Evolutionary conservation across 306 rosid species (phyloP), one percentile per base, ranked within the genome.

Genomic region (Begonia masoniana): DNA sequence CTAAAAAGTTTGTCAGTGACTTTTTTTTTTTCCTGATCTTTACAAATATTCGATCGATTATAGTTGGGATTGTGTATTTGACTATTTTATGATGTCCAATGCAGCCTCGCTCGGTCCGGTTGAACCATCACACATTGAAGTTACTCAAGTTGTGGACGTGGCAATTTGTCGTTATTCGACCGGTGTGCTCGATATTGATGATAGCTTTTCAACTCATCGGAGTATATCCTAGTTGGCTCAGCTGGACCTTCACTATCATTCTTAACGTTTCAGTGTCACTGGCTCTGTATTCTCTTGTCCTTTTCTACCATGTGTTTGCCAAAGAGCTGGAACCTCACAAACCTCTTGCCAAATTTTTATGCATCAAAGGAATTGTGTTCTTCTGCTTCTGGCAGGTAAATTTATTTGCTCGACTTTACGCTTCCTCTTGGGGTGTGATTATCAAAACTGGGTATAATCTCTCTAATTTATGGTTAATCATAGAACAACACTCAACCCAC

Each of bases 371-470:
- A 54, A 63, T 69, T 13, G 69, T 69, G 53, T 69, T 68, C 51
- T 68, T 69, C 69, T 62, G 74, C 69, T 69, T 69, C 52, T 69
- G 74, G 69, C 74, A 63, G 74, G 74, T 69, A 62, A 62, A 15
- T 41, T 67, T 56, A 47, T 47, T 11, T 35, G 13, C 17, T 7
- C 17, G 24, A 23, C 50, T 21, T 19, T 19, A 19, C 41, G 14
- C 13, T 24, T 26, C 49, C 49, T 46, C 45, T 9, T 47, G 36
- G 10, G 15, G 45, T 52, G 10, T 9, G 36, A 24, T 47, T 26
- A 26, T 47, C 12, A 1, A 7, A 58, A 58, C 13, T 43, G 13
- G 52, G 45, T 41, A 45, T 57, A 12, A 24, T n/a, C 39, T n/a
- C n/a, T n/a, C 36, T 26, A 26, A 26, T 26, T 26, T 1, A 26